Evolutionary conservation across 2,329 filamentous ascomycete genomes (phyloP).

Genomic region (Verticillium dahliae): DNA sequence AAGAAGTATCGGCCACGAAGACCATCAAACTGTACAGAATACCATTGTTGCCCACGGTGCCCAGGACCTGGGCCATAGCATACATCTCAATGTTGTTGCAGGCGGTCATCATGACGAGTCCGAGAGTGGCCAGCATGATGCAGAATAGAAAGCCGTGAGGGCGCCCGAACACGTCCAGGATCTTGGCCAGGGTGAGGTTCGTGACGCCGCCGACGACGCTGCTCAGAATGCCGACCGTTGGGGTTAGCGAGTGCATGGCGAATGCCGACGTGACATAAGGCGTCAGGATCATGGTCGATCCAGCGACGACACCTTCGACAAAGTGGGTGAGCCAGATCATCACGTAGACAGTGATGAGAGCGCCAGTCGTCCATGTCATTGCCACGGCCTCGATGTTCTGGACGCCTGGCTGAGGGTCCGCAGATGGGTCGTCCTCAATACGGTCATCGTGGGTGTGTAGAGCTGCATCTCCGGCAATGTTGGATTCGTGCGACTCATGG

Average conservation of each 20-base stretch:
- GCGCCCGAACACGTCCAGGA: constrained; percentile 58
- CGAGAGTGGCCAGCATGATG: constrained; percentile 38
- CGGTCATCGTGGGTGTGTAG: not conserved
- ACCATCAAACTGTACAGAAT: constrained; percentile 18
- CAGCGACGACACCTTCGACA: constrained; percentile 30
- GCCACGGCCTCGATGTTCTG: constrained; percentile 31
- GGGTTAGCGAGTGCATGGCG: constrained; percentile 42
- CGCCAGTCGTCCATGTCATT: constrained; percentile 28
- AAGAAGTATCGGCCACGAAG: constrained; percentile 21
- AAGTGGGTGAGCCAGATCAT: constrained; percentile 43
- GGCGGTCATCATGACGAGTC: constrained; percentile 55
- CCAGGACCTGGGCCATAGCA: not conserved
- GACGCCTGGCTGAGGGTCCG: not conserved
- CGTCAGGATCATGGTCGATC: not conserved
- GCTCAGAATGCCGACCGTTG: constrained; percentile 44
- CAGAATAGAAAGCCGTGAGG: constrained; percentile 52
- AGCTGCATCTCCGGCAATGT: not conserved
- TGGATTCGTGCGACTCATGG: not conserved
- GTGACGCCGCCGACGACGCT: constrained; percentile 48
- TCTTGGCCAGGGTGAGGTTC: constrained; percentile 57
- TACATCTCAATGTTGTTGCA: constrained; percentile 26
- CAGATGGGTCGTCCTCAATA: not conserved
- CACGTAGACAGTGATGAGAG: constrained; percentile 30
- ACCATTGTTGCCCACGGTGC: constrained; percentile 8
- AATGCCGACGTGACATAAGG: constrained; percentile 44